Evolutionary conservation across 441 rosid genomes (phyloP), one percentile per base, ranked within the genome.

Genomic region (Francoa sonchifolia): DNA sequence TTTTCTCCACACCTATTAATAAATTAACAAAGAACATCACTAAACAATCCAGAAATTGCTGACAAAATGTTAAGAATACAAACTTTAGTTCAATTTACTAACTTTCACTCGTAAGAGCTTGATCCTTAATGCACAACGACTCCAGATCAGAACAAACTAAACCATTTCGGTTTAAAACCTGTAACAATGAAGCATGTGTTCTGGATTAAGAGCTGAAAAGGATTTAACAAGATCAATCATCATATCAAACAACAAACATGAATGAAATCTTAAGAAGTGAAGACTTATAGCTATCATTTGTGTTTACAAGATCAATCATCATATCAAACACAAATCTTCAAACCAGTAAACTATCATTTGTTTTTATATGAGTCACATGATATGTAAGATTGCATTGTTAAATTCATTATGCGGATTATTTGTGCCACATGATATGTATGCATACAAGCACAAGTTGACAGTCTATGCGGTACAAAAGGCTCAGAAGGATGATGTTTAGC

Each of bases 81-180:
- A n/a, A 34, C 8, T 48, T 35, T 23, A 63, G 52, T 33, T 27
- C 16, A 55, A 50, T 33, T n/a, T 56, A 59, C 89, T 54, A n/a
- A 90, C 98, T 69, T 59, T 85, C 96, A 63, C 63, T 51, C 4
- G 85, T 22, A 48, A 85, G 87, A 45, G 74, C 64, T 51, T 76
- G 87, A 66, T 92, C 96, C 51, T 83, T 92, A 35, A 92, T 44
- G 65, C 69, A 70, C 44, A 86, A 34, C 38, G 65, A 63, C 44
- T 71, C 92, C 36, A 92, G 85, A 47, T 86, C 95, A 58, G 79
- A 70, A 63, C 99, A 86, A 16, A 68, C 71, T 61, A 86, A 59
- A 50, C 76, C 72, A 48, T 66, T 72, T 68, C 76, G 71, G 56
- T 57, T 62, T 42, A 90, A 74, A 37, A 78, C 73, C 83, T 63